Evolutionary conservation across 352 stramenopile genomes (phyloP), one percentile per base, ranked within the genome.

Genomic region (Saprolegnia parasitica): DNA sequence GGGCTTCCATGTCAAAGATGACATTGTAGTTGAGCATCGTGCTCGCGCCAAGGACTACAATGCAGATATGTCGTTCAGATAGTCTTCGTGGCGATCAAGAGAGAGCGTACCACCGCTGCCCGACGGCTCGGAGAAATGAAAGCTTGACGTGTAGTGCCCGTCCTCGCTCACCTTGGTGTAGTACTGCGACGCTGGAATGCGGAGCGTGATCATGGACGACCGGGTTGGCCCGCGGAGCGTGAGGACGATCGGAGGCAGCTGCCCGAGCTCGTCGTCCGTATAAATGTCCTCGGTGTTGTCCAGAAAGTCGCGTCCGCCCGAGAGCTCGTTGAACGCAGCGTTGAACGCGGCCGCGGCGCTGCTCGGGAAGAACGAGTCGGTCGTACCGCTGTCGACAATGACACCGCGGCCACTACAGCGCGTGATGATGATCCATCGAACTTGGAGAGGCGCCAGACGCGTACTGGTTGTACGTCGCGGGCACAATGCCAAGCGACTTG

Each of bases 331-430:
- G 66, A 88, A 95, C 11, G 76, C 74, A 37, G 68, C 76, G 40
- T 78, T 72, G 72, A 95, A 95, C 11, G 64, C 73, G 9, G 79
- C 76, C n/a, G 71, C 77, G 0, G 74, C 83, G 49, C 72, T 76
- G 3, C 73, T 61, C 13, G 81, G 76, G 56, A 95, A 92, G 71
- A 91, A 95, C 23, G 85, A 91, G 64, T 95, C 87, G 35, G 87
- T 95, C 56, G 87, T 93, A 0, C 87, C 87, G 72, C 85, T 93
- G 63, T 95, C 87, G 18, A 95, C 85, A 71, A 95, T 93, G 42
- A 93, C 78, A 5, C 87, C 87, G 71, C 78, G 82, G 35, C 87
- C 87, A 47, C 74, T 79, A 60, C 20, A 54, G 40, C 23, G n/a
- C 21, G 2, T 64, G 26, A 64, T 11, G 23, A 23, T 32, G 8